Evolutionary conservation across 495 filamentous ascomycete genomes (phyloP).

Genomic region (Glarea lozoyensis): DNA sequence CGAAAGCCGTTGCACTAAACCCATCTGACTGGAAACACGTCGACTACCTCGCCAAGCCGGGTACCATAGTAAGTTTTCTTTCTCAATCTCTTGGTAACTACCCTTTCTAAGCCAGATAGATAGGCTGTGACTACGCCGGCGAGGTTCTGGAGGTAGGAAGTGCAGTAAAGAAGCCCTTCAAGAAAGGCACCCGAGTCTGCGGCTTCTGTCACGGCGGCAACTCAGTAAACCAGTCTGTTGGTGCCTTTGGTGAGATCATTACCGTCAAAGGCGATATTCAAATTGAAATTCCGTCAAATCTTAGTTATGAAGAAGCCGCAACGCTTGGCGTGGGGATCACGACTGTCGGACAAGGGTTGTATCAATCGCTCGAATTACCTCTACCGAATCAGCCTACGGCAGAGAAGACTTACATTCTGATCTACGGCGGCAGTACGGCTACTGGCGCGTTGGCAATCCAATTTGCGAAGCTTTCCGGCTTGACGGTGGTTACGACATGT

Average conservation of each 20-base stretch:
- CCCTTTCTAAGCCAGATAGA: neutral
- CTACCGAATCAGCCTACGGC: slow-evolving; percentile 18
- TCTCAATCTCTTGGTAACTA: neutral
- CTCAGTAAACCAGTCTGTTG: slow-evolving; percentile 12
- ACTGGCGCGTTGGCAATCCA: slow-evolving; percentile 56
- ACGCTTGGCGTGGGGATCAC: slow-evolving; percentile 49
- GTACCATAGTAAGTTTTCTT: slow-evolving; percentile 18
- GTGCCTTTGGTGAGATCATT: slow-evolving; percentile 28
- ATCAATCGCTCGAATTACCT: slow-evolving; percentile 28
- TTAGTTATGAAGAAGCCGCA: slow-evolving; percentile 40
- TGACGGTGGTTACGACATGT: slow-evolving; percentile 47
- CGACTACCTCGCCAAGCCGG: slow-evolving; percentile 24
- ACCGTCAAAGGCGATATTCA: slow-evolving; percentile 27
- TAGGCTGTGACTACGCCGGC: slow-evolving; percentile 38
- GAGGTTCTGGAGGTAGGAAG: slow-evolving; percentile 27
- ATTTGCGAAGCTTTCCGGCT: slow-evolving; percentile 47
- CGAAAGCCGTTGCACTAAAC: slow-evolving; percentile 35
- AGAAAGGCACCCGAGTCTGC: slow-evolving; percentile 16
- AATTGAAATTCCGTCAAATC: slow-evolving; percentile 36
- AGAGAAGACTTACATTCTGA: slow-evolving; percentile 33
- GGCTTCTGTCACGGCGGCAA: slow-evolving; percentile 15
- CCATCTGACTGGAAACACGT: slow-evolving; percentile 37
- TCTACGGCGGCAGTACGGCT: slow-evolving; percentile 53
- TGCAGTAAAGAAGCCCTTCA: slow-evolving; percentile 13
- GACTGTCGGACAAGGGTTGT: slow-evolving; percentile 36